Percentiles rank a stretch among this genome's conserved stretches.
Evolutionary conservation across 2,329 filamentous ascomycete species (phyloP).

Genomic region (Diaporthe eres): DNA sequence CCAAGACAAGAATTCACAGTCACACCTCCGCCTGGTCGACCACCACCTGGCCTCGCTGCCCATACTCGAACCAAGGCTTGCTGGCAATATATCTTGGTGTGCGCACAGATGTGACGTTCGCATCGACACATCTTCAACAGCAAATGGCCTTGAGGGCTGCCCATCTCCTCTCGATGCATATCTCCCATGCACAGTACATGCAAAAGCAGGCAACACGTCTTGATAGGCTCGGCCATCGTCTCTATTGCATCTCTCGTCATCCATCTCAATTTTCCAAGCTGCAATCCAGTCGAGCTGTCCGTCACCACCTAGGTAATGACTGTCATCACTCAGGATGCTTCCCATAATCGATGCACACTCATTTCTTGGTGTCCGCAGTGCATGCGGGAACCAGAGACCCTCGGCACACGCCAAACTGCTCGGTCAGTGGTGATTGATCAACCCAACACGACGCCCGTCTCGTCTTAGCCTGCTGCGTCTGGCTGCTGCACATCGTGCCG

Average conservation of each 20-base stretch:
- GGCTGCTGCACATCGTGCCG: conserved; percentile 36
- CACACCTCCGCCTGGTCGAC: conserved; percentile 3
- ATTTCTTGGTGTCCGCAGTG: neutral
- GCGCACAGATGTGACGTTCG: conserved; percentile 12
- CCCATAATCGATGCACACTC: neutral
- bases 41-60: neutral
- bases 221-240: neutral
- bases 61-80: conserved; percentile 6
- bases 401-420: conserved; percentile 25
- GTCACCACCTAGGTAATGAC: neutral
- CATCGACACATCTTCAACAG: conserved; percentile 7
- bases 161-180: neutral
- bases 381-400: conserved; percentile 34
- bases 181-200: neutral
- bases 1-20: neutral
- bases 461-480: conserved; percentile 34
- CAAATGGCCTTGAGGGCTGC: neutral
- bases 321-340: neutral
- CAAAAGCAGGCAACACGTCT: neutral
- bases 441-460: conserved; percentile 33
- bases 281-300: neutral
- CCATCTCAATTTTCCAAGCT: neutral
- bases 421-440: conserved; percentile 37
- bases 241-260: neutral
- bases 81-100: conserved; percentile 28